These are phyloP conservation scores for Pisolithus marmoratus DNA, from an alignment of 768 basidiomycete species.

Conservation along the genomic window DNA sequence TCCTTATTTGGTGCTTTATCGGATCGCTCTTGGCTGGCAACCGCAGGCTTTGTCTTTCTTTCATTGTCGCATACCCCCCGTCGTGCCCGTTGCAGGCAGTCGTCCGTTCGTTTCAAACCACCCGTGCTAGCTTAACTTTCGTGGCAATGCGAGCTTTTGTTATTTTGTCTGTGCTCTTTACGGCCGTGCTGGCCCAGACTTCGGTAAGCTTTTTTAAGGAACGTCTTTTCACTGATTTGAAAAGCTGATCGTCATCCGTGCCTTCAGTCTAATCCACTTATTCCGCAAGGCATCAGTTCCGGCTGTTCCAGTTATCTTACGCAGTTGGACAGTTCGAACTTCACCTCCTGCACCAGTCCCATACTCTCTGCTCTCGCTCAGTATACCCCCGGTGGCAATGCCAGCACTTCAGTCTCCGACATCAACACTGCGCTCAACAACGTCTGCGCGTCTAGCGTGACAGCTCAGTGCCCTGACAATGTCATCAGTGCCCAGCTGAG, in stretches of 20 bases:
- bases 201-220: constrained; percentile 27
- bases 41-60: neutral
- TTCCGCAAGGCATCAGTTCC: constrained; percentile 61
- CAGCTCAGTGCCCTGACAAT: constrained; percentile 48
- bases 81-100: constrained; percentile 30
- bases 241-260: constrained; percentile 6
- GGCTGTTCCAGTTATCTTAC: constrained; percentile 55
- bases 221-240: neutral
- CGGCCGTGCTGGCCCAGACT: constrained; percentile 47
- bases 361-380: constrained; percentile 54
- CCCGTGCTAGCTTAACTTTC: neutral
- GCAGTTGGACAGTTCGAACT: constrained; percentile 46
- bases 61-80: constrained; percentile 14
- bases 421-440: constrained; percentile 47
- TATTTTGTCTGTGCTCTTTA: constrained; percentile 44
- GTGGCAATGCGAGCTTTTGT: constrained; percentile 48
- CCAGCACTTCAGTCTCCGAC: constrained; percentile 33
- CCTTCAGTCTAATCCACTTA: constrained; percentile 41
- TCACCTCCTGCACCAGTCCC: constrained; percentile 57
- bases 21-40: too few species aligned
- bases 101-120: constrained; percentile 31
- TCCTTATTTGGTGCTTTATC: too few species aligned
- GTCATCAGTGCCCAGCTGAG: constrained; percentile 57
- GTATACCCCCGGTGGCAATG: constrained; percentile 43
- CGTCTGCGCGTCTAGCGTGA: constrained; percentile 48